These are phyloP conservation scores for Emergomyces orientalis DNA, from an alignment of 2,329 filamentous ascomycete genomes.

Conservation along the genomic window DNA sequence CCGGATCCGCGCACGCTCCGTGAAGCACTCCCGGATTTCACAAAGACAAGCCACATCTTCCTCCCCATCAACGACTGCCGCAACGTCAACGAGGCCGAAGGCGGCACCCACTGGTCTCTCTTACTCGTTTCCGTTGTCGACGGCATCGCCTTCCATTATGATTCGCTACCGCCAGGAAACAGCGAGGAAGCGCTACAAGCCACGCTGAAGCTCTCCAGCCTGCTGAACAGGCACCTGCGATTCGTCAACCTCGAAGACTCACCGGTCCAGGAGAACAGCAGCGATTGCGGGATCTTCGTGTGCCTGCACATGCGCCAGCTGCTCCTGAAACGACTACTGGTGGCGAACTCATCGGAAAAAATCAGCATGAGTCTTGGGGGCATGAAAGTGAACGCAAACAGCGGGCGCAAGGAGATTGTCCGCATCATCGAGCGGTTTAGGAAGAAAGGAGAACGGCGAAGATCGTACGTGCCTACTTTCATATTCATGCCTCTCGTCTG, in stretches of 20 bases:
- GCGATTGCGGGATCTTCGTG: conserved; percentile 92
- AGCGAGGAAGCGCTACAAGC: conserved; percentile 61
- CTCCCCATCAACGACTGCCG: conserved; percentile 86
- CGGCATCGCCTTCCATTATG: conserved; percentile 91
- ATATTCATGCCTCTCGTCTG: conserved; percentile 8
- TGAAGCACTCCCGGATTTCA: conserved; percentile 71
- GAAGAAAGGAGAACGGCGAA: conserved; percentile 75
- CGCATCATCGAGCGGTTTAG: conserved; percentile 78
- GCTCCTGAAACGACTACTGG: conserved; percentile 72
- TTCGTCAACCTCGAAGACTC: conserved; percentile 78
- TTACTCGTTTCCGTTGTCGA: conserved; percentile 83
- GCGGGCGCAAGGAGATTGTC: conserved; percentile 82
- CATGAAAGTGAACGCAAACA: conserved; percentile 69
- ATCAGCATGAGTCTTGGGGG: conserved; percentile 89
- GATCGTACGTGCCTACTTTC: conserved; percentile 54
- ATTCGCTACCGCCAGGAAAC: conserved; percentile 71
- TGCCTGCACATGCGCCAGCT: conserved; percentile 91
- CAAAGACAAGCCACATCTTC: conserved; percentile 79
- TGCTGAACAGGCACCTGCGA: conserved; percentile 57
- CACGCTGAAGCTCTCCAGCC: conserved; percentile 56
- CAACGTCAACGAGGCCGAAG: conserved; percentile 68
- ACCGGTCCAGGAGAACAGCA: conserved; percentile 85
- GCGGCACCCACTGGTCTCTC: conserved; percentile 89
- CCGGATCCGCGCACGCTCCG: conserved; percentile 48
- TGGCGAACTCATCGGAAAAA: conserved; percentile 70